Percentiles rank a stretch among this genome's conserved stretches.
These are phyloP conservation scores for Arxiozyma slooffiae DNA, from an alignment of 1,139 yeast species.

Conservation along the genomic window DNA sequence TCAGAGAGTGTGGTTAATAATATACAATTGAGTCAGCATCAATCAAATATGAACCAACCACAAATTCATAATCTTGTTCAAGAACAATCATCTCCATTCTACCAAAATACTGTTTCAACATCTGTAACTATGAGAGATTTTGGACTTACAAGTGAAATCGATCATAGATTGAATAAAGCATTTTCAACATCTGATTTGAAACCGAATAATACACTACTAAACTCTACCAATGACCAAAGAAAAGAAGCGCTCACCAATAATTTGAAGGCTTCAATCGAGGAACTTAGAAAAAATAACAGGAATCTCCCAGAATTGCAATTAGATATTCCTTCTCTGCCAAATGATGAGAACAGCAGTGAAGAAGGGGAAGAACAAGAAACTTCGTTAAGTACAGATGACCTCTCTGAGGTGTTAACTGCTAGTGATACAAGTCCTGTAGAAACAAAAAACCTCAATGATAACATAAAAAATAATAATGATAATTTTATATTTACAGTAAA, in stretches of 20 bases:
- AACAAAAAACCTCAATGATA: slow-evolving; percentile 6
- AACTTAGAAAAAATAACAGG: neutral
- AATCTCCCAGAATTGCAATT: neutral
- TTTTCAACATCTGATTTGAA: neutral
- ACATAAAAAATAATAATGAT: slow-evolving; percentile 4
- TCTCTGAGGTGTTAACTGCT: neutral
- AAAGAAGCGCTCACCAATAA: neutral
- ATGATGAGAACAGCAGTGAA: neutral
- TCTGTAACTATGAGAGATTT: neutral
- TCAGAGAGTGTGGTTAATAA: neutral
- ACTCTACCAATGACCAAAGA: neutral
- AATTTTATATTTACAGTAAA: slow-evolving; percentile 5
- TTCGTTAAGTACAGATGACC: neutral
- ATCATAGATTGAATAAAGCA: neutral
- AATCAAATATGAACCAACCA: neutral
- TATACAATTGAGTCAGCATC: neutral
- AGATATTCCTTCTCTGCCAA: slow-evolving; percentile 1
- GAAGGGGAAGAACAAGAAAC: neutral
- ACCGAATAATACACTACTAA: neutral
- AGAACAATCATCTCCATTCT: neutral
- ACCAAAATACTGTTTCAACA: neutral
- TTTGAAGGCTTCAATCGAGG: neutral
- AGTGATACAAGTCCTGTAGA: neutral
- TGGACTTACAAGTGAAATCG: neutral
- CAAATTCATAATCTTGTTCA: neutral